These are phyloP conservation scores for Candida succiphila DNA, from an alignment of 805 yeast species.

Conservation along the genomic window DNA sequence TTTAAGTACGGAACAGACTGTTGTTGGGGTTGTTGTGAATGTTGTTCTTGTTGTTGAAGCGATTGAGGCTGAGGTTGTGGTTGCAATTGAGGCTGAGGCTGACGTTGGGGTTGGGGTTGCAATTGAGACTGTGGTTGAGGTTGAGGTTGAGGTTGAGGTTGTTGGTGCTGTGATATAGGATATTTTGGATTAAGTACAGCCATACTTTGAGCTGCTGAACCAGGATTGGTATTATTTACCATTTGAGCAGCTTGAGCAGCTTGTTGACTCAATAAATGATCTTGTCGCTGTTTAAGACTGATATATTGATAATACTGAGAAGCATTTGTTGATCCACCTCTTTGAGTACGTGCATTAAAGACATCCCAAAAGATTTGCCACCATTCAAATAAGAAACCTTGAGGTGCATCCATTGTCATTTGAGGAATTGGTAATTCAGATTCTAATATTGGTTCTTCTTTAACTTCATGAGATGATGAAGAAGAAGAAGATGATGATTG, in stretches of 20 bases:
- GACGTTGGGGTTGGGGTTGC: slow-evolving; percentile 4
- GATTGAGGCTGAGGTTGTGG: slow-evolving; percentile 7
- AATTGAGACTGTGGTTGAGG: slow-evolving; percentile 8
- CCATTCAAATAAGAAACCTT: slow-evolving; percentile 87
- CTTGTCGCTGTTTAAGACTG: slow-evolving; percentile 48
- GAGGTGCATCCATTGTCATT: slow-evolving; percentile 71
- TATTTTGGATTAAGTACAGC: slow-evolving; percentile 2
- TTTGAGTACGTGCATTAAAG: slow-evolving; percentile 67
- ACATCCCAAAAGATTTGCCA: slow-evolving; percentile 96
- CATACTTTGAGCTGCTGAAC: slow-evolving; percentile 6
- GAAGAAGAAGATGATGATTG: slow-evolving; percentile 1
- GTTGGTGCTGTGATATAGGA: slow-evolving; percentile 1
- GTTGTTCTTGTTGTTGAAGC: slow-evolving; percentile 8
- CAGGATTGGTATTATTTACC: slow-evolving; percentile 9
- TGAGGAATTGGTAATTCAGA: slow-evolving; percentile 37
- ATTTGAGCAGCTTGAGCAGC: slow-evolving; percentile 9
- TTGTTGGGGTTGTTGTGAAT: neutral
- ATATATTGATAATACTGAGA: slow-evolving; percentile 64
- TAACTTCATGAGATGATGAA: slow-evolving; percentile 15
- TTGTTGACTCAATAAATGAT: slow-evolving; percentile 28
- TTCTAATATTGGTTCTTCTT: slow-evolving; percentile 2
- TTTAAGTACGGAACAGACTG: no score
- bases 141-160: slow-evolving; percentile 10
- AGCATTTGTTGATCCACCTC: slow-evolving; percentile 54
- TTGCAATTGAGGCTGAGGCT: neutral